Conservation (phyloP, 1,284 basidiomycete genomes). For the Termitomyces sp. region DNA sequence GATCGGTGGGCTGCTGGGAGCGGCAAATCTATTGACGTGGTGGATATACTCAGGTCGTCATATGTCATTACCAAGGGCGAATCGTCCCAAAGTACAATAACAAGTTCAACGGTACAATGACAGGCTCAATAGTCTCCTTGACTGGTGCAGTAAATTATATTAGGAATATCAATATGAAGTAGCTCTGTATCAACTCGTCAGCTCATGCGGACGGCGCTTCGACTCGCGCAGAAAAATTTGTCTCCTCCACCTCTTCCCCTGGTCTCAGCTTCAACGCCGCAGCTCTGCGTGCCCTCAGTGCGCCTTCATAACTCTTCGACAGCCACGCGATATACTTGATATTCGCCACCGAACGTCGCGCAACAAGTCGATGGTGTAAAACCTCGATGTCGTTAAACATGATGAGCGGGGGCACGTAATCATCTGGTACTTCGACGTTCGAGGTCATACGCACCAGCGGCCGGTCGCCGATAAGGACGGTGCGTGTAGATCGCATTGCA, state of each 20-base stretch:
- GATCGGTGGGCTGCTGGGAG: slow-evolving; percentile 34
- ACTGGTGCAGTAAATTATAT: slow-evolving; percentile 10
- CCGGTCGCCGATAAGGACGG: slow-evolving; percentile 41
- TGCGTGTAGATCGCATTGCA: slow-evolving; percentile 49
- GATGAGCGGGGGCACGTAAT: slow-evolving; percentile 63
- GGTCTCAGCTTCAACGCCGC: slow-evolving; percentile 31
- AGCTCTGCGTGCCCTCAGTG: slow-evolving; percentile 54
- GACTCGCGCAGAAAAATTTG: not conserved
- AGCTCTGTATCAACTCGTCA: not conserved
- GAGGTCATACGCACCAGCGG: slow-evolving; percentile 64
- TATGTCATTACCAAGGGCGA: slow-evolving; percentile 10
- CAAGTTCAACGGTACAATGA: slow-evolving; percentile 7
- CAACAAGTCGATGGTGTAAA: slow-evolving; percentile 59
- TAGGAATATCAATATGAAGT: slow-evolving; percentile 11
- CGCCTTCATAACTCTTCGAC: slow-evolving; percentile 61
- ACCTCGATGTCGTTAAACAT: slow-evolving; percentile 62
- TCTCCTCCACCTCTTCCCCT: not conserved
- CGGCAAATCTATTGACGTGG: slow-evolving; percentile 40
- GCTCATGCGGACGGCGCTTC: slow-evolving; percentile 2
- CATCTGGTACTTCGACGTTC: slow-evolving; percentile 52
- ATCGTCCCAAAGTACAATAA: slow-evolving; percentile 15
- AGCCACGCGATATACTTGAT: slow-evolving; percentile 63
- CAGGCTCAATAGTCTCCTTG: not conserved
- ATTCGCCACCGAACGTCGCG: slow-evolving; percentile 34
- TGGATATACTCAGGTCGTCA: slow-evolving; percentile 35